phyloP scores from a whole-genome alignment of 106 monocot genomes.

The Platanthera zijinensis region DNA sequence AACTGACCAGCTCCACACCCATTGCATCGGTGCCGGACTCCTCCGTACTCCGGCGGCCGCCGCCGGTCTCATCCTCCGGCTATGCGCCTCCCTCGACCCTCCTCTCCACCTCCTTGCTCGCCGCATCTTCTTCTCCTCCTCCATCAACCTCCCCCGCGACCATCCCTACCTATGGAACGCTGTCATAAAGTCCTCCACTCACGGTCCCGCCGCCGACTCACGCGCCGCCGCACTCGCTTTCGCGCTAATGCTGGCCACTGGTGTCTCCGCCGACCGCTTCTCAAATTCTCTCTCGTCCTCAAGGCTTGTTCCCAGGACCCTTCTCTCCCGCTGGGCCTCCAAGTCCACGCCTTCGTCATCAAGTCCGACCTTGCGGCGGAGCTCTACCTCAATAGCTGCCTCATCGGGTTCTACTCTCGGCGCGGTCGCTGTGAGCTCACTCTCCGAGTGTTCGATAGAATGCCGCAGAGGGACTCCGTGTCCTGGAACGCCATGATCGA shows the following conservation, averaged over 20 bases:
- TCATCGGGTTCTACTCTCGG: conserved; percentile 30
- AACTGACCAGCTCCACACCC: conserved; percentile 34
- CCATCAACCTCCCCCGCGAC: not conserved
- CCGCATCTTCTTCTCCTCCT: conserved; percentile 29
- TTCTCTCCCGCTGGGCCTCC: conserved; percentile 16
- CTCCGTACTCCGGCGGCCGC: conserved; percentile 18
- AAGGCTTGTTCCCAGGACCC: conserved; percentile 20
- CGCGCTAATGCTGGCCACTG: conserved; percentile 30
- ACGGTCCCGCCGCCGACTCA: conserved; percentile 8
- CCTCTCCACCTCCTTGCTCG: conserved; percentile 29
- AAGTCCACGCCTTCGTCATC: conserved; percentile 29
- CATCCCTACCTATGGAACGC: conserved; percentile 41
- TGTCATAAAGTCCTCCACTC: conserved; percentile 30
- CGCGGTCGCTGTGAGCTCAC: conserved; percentile 18
- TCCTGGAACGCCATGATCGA: conserved; percentile 55
- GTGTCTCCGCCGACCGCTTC: conserved; percentile 25
- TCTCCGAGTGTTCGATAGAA: conserved; percentile 41
- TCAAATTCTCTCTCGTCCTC: conserved; percentile 38
- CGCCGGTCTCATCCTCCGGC: conserved; percentile 23
- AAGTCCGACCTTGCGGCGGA: conserved; percentile 18
- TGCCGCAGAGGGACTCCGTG: conserved; percentile 22
- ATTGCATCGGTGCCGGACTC: conserved; percentile 38
- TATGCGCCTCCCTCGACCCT: conserved; percentile 26
- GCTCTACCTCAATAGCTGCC: conserved; percentile 31
- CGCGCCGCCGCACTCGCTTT: conserved; percentile 20